Evolutionary conservation across 257 asterid genomes (phyloP), one percentile per base, ranked within the genome.

Genomic region (Linderniella brevidens): DNA sequence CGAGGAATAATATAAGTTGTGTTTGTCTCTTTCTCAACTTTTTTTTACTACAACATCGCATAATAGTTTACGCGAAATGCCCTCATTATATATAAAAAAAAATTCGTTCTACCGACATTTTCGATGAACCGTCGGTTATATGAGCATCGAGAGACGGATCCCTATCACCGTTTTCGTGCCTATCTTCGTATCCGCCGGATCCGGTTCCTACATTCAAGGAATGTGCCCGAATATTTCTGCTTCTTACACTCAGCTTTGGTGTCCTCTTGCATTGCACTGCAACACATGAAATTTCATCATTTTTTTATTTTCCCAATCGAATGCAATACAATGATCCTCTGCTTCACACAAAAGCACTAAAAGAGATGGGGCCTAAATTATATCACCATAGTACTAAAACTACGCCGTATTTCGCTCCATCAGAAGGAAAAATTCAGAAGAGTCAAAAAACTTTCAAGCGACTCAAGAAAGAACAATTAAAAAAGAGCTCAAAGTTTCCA

Each of bases 131-230:
- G 49, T 69, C 49, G 0, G 29, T 37, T 8, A 62, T 56, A 20
- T 61, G 68, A 55, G 58, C 67, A 57, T 29, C 52, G 11, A n/a
- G 32, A 13, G 59, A 19, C 38, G 36, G 19, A 35, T 58, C 65
- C 20, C 65, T 67, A 35, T 38, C 9, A 43, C 62, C 59, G 17
- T 49, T 48, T 55, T 64, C 69, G 25, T 59, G 72, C 55, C 62
- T 63, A 54, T 58, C 88, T 54, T 74, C 77, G 17, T 64, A 69
- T 62, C 68, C 65, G 53, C 66, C 82, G 52, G 81, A 58, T 50
- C 93, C 88, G 38, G 68, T 64, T 52, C 88, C 73, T 43, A 57
- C 70, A 57, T 67, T 67, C 45, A 82, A 64, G 41, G 88, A 77
- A 45, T 59, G 56, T 18, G 71, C 56, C 17, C 58, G 58, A 41